Conservation (phyloP, 352 stramenopile species). For the Blastocystis sp. region DNA sequence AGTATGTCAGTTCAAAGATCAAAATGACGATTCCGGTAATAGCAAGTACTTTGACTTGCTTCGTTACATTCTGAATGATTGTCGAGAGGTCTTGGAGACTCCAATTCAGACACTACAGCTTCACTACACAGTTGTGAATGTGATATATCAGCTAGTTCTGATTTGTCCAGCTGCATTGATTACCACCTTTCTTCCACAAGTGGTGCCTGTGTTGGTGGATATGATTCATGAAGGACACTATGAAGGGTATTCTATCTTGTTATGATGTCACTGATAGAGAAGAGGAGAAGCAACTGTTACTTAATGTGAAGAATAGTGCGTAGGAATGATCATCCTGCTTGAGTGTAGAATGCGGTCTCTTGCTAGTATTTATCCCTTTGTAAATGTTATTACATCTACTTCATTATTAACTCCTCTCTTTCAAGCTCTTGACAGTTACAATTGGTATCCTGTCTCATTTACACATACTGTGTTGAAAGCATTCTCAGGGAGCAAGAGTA, state of each 20-base stretch:
- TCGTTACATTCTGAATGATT: conserved; percentile 11
- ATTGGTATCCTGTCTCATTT: conserved; percentile 10
- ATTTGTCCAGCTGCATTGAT: conserved; percentile 16
- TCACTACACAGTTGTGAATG: background rate
- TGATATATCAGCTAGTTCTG: conserved; percentile 29
- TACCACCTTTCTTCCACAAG: background rate
- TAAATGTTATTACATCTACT: conserved; percentile 26
- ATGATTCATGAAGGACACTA: background rate
- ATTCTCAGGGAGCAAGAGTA: conserved; percentile 9
- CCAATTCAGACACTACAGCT: background rate
- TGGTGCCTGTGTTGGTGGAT: conserved; percentile 3
- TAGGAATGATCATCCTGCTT: background rate
- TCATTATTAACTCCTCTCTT: conserved; percentile 39
- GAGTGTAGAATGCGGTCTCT: background rate
- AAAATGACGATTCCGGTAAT: conserved; percentile 38
- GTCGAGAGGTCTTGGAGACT: background rate
- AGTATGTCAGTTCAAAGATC: conserved; percentile 41
- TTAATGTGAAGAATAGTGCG: background rate
- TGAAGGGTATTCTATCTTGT: background rate
- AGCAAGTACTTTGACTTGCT: conserved; percentile 52
- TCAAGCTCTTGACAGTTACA: background rate
- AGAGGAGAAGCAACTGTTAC: background rate
- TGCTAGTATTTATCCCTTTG: background rate
- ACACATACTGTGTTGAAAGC: background rate
- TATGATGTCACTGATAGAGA: background rate